A percentile compares a stretch with the other conserved stretches of the same genome.
Evolutionary conservation across 2,329 filamentous ascomycete species (phyloP).

Genomic region (Ilyonectria destructans): DNA sequence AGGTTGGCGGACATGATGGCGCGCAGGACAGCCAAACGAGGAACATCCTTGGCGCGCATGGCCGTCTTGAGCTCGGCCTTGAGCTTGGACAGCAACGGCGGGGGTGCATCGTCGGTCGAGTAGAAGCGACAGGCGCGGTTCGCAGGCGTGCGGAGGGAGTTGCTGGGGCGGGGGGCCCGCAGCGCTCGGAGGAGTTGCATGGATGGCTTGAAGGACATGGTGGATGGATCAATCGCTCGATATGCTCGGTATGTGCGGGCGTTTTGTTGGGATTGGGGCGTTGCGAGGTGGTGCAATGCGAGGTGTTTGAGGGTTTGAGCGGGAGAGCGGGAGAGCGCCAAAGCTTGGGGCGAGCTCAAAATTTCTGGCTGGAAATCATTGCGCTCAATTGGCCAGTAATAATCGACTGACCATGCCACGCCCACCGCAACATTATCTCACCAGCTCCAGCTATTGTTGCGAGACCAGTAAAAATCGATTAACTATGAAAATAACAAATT

Average conservation of each 20-base stretch:
- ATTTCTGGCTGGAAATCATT: slow-evolving; percentile 41
- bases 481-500: background rate
- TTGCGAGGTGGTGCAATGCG: slow-evolving; percentile 25
- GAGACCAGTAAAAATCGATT: background rate
- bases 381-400: slow-evolving; percentile 39
- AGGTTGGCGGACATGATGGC: slow-evolving; percentile 78
- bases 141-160: slow-evolving; percentile 33
- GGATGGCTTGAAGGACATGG: slow-evolving; percentile 47
- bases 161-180: slow-evolving; percentile 40
- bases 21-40: slow-evolving; percentile 79
- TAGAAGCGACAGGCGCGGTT: slow-evolving; percentile 49
- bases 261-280: background rate
- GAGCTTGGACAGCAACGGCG: slow-evolving; percentile 68
- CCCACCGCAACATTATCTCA: background rate
- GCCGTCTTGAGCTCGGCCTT: slow-evolving; percentile 76
- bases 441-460: background rate
- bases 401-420: background rate
- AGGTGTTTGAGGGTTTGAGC: slow-evolving; percentile 24
- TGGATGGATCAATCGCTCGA: background rate
- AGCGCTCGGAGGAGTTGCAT: slow-evolving; percentile 46
- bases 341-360: slow-evolving; percentile 43
- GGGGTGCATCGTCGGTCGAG: slow-evolving; percentile 56
- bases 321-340: slow-evolving; percentile 26
- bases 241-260: background rate
- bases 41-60: slow-evolving; percentile 76